Percentiles rank a stretch among this genome's conserved stretches.
Conservation (phyloP, 306 rosid species). For the cucumber (Cucumis sativus) region Cucumber_9930_V3 NC_026661.2:3711501-3712000, state of each 20-base stretch:
- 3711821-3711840: background rate
- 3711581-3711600: background rate
- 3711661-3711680: background rate
- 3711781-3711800: background rate
- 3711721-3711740: background rate
- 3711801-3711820: background rate
- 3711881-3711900: too few species aligned
- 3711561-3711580: background rate
- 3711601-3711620: background rate
- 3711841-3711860: background rate
- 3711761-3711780: background rate
- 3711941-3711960: background rate
- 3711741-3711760: conserved; percentile 3
- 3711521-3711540: background rate
- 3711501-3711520: background rate
- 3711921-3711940: background rate
- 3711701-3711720: background rate
- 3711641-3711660: background rate
- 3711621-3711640: background rate
- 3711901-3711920: background rate
- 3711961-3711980: background rate
- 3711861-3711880: too few species aligned
- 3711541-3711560: background rate
- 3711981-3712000: background rate
- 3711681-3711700: background rate